phyloP scores from a whole-genome alignment of 495 filamentous ascomycete species.

The Lasiosphaeria ovina region DNA sequence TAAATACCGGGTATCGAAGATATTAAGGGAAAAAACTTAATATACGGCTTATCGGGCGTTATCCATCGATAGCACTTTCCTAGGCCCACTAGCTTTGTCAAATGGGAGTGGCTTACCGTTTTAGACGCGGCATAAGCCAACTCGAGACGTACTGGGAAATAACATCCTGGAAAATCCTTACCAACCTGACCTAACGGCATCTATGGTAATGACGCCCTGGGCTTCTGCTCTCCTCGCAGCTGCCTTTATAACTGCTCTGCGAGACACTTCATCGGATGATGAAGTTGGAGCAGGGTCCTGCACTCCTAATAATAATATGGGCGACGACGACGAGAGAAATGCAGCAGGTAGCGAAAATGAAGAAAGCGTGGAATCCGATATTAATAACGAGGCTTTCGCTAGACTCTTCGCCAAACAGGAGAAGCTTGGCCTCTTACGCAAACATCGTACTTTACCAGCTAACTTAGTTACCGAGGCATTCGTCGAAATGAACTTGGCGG shows the following conservation, averaged over 20 bases:
- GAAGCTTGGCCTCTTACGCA: conserved; percentile 58
- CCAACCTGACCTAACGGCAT: too few relatives aligned
- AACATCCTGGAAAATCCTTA: too few relatives aligned
- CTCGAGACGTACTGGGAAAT: too few relatives aligned
- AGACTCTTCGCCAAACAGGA: conserved; percentile 63
- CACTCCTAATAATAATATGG: conserved; percentile 30
- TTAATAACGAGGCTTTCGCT: conserved; percentile 60
- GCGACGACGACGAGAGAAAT: conserved; percentile 28
- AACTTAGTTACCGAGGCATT: conserved; percentile 65
- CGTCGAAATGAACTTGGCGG: conserved; percentile 79
- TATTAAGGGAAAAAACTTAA: background rate
- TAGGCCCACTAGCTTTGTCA: too few relatives aligned
- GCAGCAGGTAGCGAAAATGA: conserved; percentile 37
- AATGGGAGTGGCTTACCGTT: too few relatives aligned
- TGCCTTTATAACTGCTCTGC: too few relatives aligned
- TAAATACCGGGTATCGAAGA: conserved; percentile 14
- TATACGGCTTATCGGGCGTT: too few relatives aligned
- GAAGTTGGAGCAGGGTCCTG: conserved; percentile 25
- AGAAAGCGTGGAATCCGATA: conserved; percentile 30
- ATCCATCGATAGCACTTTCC: too few relatives aligned
- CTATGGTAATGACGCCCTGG: too few relatives aligned
- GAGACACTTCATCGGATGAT: conserved; percentile 18
- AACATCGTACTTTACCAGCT: conserved; percentile 56
- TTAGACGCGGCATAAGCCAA: too few relatives aligned
- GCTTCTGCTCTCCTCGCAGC: too few relatives aligned